phyloP scores from a whole-genome alignment of 208 protist species.

The Wallacemonas sp. region DNA sequence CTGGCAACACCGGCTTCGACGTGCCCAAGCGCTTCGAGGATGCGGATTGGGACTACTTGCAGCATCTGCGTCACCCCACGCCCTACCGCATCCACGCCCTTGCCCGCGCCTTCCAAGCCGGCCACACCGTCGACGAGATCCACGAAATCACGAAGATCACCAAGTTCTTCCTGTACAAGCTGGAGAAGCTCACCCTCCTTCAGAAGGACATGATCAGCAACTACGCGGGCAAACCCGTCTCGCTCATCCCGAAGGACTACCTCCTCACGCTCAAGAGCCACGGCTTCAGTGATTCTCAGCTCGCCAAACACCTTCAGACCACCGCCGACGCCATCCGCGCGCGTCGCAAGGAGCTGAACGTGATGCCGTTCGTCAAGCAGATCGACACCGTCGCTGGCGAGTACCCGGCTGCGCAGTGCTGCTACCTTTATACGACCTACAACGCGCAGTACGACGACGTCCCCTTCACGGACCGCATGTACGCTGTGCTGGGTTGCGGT shows the following conservation, averaged over 20 bases:
- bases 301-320: slow-evolving; percentile 69
- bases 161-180: slow-evolving; percentile 96
- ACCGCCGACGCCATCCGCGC: slow-evolving; percentile 59
- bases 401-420: slow-evolving; percentile 95
- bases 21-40: slow-evolving; percentile 55
- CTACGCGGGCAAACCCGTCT: slow-evolving; percentile 34
- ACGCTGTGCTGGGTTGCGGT: slow-evolving; percentile 96
- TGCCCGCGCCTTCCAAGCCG: slow-evolving; percentile 70
- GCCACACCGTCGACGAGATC: slow-evolving; percentile 90
- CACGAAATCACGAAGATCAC: slow-evolving; percentile 95
- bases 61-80: slow-evolving; percentile 70
- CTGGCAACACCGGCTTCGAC: slow-evolving; percentile 86
- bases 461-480: slow-evolving; percentile 74
- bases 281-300: slow-evolving; percentile 96
- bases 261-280: slow-evolving; percentile 86
- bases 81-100: slow-evolving; percentile 88
- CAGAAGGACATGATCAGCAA: slow-evolving; percentile 28
- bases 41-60: slow-evolving; percentile 79
- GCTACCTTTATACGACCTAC: slow-evolving; percentile 97
- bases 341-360: slow-evolving; percentile 58
- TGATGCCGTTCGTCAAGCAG: slow-evolving; percentile 95
- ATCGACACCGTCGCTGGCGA: slow-evolving; percentile 98
- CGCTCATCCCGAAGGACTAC: slow-evolving; percentile 46
- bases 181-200: slow-evolving; percentile 87
- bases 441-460: slow-evolving; percentile 92